A percentile compares a stretch with the other conserved stretches of the same genome.
These are phyloP conservation scores for Xylariomycetidae sp. DNA, from an alignment of 2,329 filamentous ascomycete genomes.

Conservation along the genomic window DNA sequence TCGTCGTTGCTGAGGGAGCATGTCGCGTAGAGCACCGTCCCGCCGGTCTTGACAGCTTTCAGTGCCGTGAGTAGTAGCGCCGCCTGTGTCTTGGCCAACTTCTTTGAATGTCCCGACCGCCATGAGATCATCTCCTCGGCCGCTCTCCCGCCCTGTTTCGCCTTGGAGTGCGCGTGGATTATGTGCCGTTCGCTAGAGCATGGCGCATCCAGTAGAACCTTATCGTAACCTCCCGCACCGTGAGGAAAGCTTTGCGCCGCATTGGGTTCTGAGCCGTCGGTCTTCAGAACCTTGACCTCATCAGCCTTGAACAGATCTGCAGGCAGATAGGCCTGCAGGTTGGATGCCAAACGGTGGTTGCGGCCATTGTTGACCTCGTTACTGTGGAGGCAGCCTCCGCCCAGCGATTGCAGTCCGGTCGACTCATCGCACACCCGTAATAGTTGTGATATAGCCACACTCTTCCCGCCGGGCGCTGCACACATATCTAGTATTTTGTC, in stretches of 20 bases:
- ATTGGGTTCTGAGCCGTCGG: constrained; percentile 21
- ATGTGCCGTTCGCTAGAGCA: constrained; percentile 37
- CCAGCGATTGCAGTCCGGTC: constrained; percentile 13
- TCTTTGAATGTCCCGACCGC: constrained; percentile 30
- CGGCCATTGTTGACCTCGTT: constrained; percentile 30
- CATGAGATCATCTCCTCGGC: constrained; percentile 33
- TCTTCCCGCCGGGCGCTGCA: constrained; percentile 33
- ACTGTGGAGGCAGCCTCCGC: constrained; percentile 29
- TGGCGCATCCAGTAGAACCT: constrained; percentile 35
- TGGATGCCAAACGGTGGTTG: constrained; percentile 25
- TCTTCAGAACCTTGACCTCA: constrained; percentile 18
- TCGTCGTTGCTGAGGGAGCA: constrained; percentile 34
- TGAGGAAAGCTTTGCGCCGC: constrained; percentile 21
- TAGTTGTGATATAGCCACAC: constrained; percentile 27
- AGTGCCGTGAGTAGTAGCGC: constrained; percentile 32
- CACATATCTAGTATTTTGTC: constrained; percentile 36
- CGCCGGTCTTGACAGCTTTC: constrained; percentile 28
- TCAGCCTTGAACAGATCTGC: constrained; percentile 14
- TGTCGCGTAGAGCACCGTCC: constrained; percentile 34
- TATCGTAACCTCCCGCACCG: constrained; percentile 31
- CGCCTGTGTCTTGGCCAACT: constrained; percentile 28
- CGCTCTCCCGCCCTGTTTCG: constrained; percentile 21
- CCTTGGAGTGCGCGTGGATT: constrained; percentile 29
- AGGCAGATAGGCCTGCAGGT: constrained; percentile 21
- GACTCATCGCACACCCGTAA: constrained; percentile 17